Base-by-base conservation (phyloP, 768 basidiomycete genomes). In the Coprinopsis cinerea region DNA sequence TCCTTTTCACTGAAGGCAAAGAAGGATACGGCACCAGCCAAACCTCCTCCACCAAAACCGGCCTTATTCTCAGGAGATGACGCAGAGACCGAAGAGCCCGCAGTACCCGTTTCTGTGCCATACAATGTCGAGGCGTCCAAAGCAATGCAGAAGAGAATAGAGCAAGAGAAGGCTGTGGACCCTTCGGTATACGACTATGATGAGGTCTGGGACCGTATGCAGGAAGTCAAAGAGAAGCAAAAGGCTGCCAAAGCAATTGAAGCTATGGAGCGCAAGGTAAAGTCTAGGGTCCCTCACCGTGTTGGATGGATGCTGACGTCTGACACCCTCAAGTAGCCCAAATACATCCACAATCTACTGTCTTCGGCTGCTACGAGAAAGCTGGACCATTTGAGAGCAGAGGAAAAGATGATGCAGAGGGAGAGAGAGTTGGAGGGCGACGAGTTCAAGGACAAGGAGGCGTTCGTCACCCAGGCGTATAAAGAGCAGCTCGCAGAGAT, bases 391-490 rank as follows among this genome's bases (percentile, higher is more conserved):
- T 68, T 98, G 10, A 77, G 93, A 47, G 96, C 96, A 0, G 96
- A 99, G 66, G 95, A 98, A 68, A 97, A 98, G 75, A 87, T 95
- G 87, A 85, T 97, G 63, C 89, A 94, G 63, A 77, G 80, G 37
- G 96, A 98, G 65, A 79, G 96, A 18, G 91, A 94, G 67, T 70
- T 77, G 17, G 96, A 99, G 68, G 96, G 96, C 0, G 93, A 93
- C 53, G 79, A 92, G 64, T 99, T 91, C 63, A 77, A 77, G 49
- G 96, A 91, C 71, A 98, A 94, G 72, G 96, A 97, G 48, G 76
- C 83, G n/a, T 99, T 98, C 59, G 95, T 98, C 44, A 99, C 96
- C 0, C 90, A 92, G 60, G 92, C 91, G 20, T 99, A 99, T 70
- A 93, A 92, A 64, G 87, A 90, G 43, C 96, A 98, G 67, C 88